Evolutionary conservation across 2,329 filamentous ascomycete species (phyloP).

Genomic region (Fusarium sarcochroum): DNA sequence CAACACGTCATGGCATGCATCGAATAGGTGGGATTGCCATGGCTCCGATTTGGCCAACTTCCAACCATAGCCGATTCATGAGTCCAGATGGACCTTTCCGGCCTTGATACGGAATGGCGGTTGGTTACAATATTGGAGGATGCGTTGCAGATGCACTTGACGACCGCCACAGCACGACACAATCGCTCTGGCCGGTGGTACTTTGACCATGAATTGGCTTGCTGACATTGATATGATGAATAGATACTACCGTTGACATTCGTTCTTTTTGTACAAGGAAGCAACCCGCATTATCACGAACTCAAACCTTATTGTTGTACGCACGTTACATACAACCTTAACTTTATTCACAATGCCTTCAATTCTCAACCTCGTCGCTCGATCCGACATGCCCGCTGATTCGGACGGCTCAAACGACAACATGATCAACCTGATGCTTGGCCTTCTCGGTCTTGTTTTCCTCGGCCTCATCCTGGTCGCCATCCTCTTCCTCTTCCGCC

Average conservation of each 20-base stretch:
- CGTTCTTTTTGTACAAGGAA: conserved; percentile 41
- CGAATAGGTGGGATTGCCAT: conserved; percentile 36
- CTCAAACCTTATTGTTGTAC: conserved; percentile 32
- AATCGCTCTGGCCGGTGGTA: conserved; percentile 27
- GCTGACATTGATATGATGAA: conserved; percentile 42
- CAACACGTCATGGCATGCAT: conserved; percentile 44
- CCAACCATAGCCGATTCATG: conserved; percentile 2
- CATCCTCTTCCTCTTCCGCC: conserved; percentile 79
- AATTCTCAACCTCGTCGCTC: conserved; percentile 43
- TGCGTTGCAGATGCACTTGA: conserved; percentile 34
- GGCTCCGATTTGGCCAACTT: conserved; percentile 30
- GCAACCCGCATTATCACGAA: conserved; percentile 38
- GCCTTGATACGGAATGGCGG: conserved; percentile 42
- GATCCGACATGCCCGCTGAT: conserved; percentile 51
- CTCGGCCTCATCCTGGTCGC: conserved; percentile 77
- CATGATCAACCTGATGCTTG: conserved; percentile 83
- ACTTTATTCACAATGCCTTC: conserved; percentile 46
- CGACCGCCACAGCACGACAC: conserved; percentile 12
- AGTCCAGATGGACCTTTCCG: conserved; percentile 25
- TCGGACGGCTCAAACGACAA: conserved; percentile 65
- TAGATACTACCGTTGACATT: conserved; percentile 38
- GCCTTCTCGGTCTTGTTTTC: conserved; percentile 83
- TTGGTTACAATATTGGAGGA: conserved; percentile 39
- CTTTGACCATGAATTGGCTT: conserved; percentile 16
- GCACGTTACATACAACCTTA: conserved; percentile 24